These are phyloP conservation scores for Metschnikowia aberdeeniae DNA, from an alignment of 805 yeast species.

Conservation along the genomic window DNA sequence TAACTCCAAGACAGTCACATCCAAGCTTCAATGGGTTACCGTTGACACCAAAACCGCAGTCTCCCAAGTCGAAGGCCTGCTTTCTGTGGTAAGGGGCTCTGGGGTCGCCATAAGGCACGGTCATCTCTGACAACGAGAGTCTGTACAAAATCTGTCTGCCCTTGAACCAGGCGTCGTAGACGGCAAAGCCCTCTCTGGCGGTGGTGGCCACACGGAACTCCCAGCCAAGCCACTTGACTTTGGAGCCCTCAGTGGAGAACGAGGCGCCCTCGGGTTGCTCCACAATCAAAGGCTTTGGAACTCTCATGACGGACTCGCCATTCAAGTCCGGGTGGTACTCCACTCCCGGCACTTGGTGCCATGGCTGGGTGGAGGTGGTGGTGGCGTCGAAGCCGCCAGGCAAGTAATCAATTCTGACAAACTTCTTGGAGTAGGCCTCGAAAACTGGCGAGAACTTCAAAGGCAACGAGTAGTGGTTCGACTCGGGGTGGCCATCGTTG, in stretches of 20 bases:
- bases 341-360: conserved; percentile 56
- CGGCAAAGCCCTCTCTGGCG: conserved; percentile 74
- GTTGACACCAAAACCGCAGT: conserved; percentile 73
- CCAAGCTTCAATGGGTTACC: conserved; percentile 69
- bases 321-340: conserved; percentile 73
- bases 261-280: conserved; percentile 79
- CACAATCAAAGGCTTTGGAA: conserved; percentile 64
- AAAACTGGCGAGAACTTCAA: conserved; percentile 71
- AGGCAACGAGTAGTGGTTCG: conserved; percentile 74
- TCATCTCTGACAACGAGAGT: conserved; percentile 74
- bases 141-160: conserved; percentile 76
- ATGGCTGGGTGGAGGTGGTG: conserved; percentile 52
- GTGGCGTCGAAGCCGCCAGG: conserved; percentile 69
- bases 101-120: conserved; percentile 85
- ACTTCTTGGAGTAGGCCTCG: conserved; percentile 55
- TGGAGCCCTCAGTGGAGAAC: conserved; percentile 54
- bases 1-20: conserved; percentile 79
- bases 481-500: conserved; percentile 60
- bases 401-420: conserved; percentile 67
- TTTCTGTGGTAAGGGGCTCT: conserved; percentile 80
- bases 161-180: conserved; percentile 68
- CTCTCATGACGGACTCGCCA: conserved; percentile 48
- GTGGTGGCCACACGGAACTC: conserved; percentile 67
- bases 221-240: conserved; percentile 81
- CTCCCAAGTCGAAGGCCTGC: conserved; percentile 85